Base-by-base conservation (phyloP, 2,329 filamentous ascomycete genomes). In the Fusarium succisae region DNA sequence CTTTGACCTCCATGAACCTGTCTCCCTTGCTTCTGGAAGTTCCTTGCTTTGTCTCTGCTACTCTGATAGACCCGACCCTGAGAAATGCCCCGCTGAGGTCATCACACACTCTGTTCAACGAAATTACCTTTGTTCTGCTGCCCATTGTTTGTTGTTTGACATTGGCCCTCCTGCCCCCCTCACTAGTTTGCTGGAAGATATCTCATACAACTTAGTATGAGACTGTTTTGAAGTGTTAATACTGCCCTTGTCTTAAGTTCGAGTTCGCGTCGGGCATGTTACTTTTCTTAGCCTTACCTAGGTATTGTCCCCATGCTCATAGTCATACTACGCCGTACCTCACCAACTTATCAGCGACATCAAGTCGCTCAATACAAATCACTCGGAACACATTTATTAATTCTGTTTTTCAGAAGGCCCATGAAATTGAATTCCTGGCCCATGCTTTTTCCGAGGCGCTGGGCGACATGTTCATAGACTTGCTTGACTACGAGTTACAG, bases 371-470 rank as follows among this genome's bases (percentile, higher is more conserved):
- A 43, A 53, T 45, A 32, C 32, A 37, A 41, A 57, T 63, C 26
- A 53, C 39, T 54, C 37, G 26, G 17, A 15, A 22, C 28, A 41
- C 30, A 26, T 41, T 39, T 56, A 66, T 41, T 51, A 30, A 39
- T 20, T 55, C 50, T 30, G 11, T 12, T 20, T 30, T 22, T n/a
- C 24, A 43, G 39, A 38, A 24, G 20, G 26, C n/a, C 39, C 39
- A 59, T 38, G 53, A 51, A 41, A 48, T 59, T 59, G 26, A 56
- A 54, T 55, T 51, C 64, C 47, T 66, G 61, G 67, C 70, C 72
- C 70, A 76, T 62, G 75, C 70, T 65, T 68, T 68, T 56, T 71
- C 70, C 65, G 66, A 70, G 65, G 63, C 63, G 43, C 30, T 18
- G 55, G 58, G 41, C 63, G 47, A 63, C 58, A 32, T 28, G 53